Evolutionary conservation across 768 basidiomycete species (phyloP), one percentile per base, ranked within the genome.

Genomic region (Amylocystis lapponica): DNA sequence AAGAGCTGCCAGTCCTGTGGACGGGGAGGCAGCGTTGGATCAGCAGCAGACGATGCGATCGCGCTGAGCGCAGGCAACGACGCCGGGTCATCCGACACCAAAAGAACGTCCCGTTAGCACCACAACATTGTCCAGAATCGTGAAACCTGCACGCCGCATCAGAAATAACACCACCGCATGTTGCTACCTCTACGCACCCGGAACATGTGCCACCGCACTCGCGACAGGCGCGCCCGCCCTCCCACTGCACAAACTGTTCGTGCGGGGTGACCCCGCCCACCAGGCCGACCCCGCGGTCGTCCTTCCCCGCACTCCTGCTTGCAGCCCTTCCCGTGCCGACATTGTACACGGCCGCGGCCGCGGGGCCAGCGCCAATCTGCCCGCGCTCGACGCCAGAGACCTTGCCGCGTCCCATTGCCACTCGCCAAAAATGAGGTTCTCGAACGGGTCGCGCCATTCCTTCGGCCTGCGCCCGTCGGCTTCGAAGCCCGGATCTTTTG

Each of bases 41-140:
- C 51, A 9, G 52, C 46, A 12, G 51, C 38, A 4, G 71, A 66
- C 4, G 75, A 74, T 0, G 62, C 67, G 19, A 86, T 81, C 1
- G 68, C 62, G 4, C 60, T 59, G 25, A 81, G 57, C 2, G 72
- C 45, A 1, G 90, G 92, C 38, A 90, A 73, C n/a, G 67, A 64
- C 2, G 69, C 60, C 5, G 72, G 70, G 46, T 80, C 69, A 57
- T 91, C 81, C 4, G 82, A 76, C 27, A 94, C 81, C 46, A 94
- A 61, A 79, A 88, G 47, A 89, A 73, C 2, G 79, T 78, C 9
- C 81, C 80, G 50, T 85, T 80, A 53, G 75, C 68, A 86, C 63
- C 54, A 84, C 77, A n/a, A 89, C 71, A 47, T 88, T 84, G 54
- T 93, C 87, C 43, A 94, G 67, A 33, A 92, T 76, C 1, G 86